Percentiles rank a stretch among this genome's conserved stretches.
Evolutionary conservation across 1,284 basidiomycete genomes (phyloP).

Genomic region (Anthracocystis setariae): DNA sequence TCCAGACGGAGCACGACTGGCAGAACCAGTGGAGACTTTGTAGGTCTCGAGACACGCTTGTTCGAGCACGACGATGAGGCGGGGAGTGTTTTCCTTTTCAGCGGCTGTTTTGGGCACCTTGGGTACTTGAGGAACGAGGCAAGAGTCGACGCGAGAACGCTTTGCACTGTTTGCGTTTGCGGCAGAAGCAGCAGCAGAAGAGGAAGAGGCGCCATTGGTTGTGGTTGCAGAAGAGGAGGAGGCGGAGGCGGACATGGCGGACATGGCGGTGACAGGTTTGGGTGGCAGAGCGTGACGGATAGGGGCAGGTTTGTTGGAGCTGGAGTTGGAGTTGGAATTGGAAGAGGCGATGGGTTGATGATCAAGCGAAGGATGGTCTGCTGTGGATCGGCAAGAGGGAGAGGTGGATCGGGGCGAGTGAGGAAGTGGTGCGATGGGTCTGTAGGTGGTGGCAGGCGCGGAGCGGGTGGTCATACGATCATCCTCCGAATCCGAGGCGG

Average conservation of each 20-base stretch:
- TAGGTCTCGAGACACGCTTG: constrained; percentile 96
- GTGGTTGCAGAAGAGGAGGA: constrained; percentile 3
- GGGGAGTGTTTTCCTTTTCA: constrained; percentile 59
- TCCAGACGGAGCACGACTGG: constrained; percentile 56
- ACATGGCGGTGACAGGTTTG: constrained; percentile 48
- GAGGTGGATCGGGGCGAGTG: constrained; percentile 36
- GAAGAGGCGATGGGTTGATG: constrained; percentile 5
- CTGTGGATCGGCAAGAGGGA: constrained; percentile 22
- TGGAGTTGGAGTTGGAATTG: constrained; percentile 20
- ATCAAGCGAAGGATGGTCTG: constrained; percentile 8
- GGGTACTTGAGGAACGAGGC: constrained; percentile 62
- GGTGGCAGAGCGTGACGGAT: constrained; percentile 57
- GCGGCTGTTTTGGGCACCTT: constrained; percentile 63
- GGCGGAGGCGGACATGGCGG: constrained; percentile 8
- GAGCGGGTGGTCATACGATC: constrained; percentile 49
- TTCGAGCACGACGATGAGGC: constrained; percentile 87
- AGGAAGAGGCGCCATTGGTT: constrained; percentile 14
- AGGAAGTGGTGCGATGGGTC: constrained; percentile 50
- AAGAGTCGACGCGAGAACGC: constrained; percentile 58
- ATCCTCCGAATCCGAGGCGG: constrained; percentile 40
- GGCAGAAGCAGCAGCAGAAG: constrained; percentile 25
- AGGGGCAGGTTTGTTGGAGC: constrained; percentile 14
- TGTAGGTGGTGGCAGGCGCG: constrained; percentile 49
- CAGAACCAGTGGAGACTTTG: constrained; percentile 76
- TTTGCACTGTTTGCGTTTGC: constrained; percentile 47